Base-by-base conservation (phyloP, 176 grass and related monocot genomes). In the Rhynchospora tenuis region DNA sequence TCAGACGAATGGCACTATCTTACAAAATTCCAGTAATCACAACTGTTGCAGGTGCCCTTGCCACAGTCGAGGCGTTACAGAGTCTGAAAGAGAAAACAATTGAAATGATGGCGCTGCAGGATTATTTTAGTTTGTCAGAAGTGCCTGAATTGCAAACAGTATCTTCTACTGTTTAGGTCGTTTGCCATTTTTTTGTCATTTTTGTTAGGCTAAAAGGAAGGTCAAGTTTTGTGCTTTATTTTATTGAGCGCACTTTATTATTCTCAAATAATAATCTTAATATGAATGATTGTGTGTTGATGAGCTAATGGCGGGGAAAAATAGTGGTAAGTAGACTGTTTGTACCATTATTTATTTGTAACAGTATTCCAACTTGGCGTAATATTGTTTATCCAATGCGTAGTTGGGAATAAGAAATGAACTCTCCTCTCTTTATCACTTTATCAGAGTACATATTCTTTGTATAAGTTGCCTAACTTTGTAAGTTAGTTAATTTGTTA, bases 11-110 rank as follows among this genome's bases (percentile, higher is more conserved):
- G 82, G 93, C 97, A 24, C 46, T 99, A 24, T 85, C 93, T 7
- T 94, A 96, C 82, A 99, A 96, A 86, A 88, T 99, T 14, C 97
- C 97, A 3, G 88, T 99, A 45, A 94, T 96, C 68, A 99, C 97
- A 31, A 99, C 97, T 0, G 97, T 99, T 6, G 91, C 94, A 11
- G 97, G 97, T n/a, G 97, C 97, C 26, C 84, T 89, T 20, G 93
- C 97, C 26, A 96, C 91, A 33, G 86, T 99, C 46, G 88, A 99
- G 19, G 97, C 97, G 5, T 96, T 99, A 74, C 88, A 84, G 86
- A 96, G 91, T 84, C 83, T 96, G 93, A 92, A 96, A 86, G 77
- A 90, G 78, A 96, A 93, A 15, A 67, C 88, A 2, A 87, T 96
- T 38, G 86, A 96, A 85, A 99, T 50, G 26, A 81, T 96, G 17